phyloP scores from a whole-genome alignment of 768 basidiomycete genomes.

The Phylloporus sp. region DNA sequence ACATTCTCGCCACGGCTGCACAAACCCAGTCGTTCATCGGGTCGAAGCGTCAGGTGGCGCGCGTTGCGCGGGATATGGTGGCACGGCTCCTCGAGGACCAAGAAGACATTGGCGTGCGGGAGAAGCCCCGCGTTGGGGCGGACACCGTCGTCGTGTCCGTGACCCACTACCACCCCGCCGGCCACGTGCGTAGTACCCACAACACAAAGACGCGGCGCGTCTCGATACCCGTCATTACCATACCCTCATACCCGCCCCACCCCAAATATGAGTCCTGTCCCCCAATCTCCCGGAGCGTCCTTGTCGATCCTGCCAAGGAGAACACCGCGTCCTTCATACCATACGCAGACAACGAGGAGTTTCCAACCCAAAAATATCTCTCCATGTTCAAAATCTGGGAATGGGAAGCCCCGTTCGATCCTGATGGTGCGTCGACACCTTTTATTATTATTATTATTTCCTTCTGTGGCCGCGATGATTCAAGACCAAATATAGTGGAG shows the following conservation, averaged over 20 bases:
- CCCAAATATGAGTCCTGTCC: slow-evolving; percentile 45
- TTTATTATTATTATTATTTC: too few relatives aligned
- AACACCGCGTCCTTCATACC: slow-evolving; percentile 34
- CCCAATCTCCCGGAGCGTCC: slow-evolving; percentile 34
- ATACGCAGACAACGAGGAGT: slow-evolving; percentile 43
- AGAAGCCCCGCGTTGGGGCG: too few relatives aligned
- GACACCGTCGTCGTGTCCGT: slow-evolving; percentile 3
- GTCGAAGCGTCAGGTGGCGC: slow-evolving; percentile 8
- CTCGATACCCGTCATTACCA: slow-evolving; percentile 13
- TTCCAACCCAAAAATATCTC: slow-evolving; percentile 31
- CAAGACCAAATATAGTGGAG: too few relatives aligned
- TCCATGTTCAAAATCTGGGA: slow-evolving; percentile 21
- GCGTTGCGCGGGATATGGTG: slow-evolving; percentile 10
- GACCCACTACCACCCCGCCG: slow-evolving; percentile 1
- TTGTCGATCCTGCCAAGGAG: background rate
- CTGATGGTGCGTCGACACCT: slow-evolving; percentile 40
- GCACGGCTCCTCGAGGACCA: slow-evolving; percentile 2
- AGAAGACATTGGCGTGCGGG: too few relatives aligned
- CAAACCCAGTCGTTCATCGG: slow-evolving; percentile 11
- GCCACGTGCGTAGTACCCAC: background rate
- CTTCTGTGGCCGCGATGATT: too few relatives aligned
- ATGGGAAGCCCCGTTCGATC: slow-evolving; percentile 42
- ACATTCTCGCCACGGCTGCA: slow-evolving; percentile 17
- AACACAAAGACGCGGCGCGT: background rate
- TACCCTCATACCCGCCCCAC: slow-evolving; percentile 19